A percentile compares a stretch with the other conserved stretches of the same genome.
Conservation (phyloP, 2,329 filamentous ascomycete species). For the Pseudogymnoascus sp. region DNA sequence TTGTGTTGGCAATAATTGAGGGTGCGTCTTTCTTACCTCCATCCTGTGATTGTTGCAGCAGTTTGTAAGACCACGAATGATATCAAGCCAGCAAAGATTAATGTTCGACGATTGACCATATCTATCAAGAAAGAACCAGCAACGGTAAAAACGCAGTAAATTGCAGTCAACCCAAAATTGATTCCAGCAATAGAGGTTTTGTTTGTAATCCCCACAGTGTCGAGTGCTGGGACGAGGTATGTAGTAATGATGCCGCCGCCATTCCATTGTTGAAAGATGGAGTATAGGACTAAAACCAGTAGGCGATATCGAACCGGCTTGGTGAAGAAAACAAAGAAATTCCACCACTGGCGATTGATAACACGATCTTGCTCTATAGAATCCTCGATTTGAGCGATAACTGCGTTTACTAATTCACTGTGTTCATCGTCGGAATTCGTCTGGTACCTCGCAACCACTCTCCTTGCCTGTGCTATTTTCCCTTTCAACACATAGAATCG, state of each 20-base stretch:
- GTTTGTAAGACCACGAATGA: slow-evolving; percentile 39
- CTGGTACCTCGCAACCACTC: slow-evolving; percentile 3
- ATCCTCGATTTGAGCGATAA: slow-evolving; percentile 27
- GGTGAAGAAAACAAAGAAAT: slow-evolving; percentile 41
- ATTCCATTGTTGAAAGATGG: slow-evolving; percentile 40
- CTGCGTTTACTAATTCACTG: slow-evolving; percentile 18
- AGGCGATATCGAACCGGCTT: slow-evolving; percentile 37
- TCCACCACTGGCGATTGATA: slow-evolving; percentile 36
- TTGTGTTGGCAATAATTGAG: neutral
- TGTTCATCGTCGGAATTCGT: slow-evolving; percentile 27
- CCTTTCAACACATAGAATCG: slow-evolving; percentile 16
- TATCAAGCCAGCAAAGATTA: slow-evolving; percentile 38
- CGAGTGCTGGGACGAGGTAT: slow-evolving; percentile 35
- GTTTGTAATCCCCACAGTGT: slow-evolving; percentile 35
- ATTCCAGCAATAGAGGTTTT: slow-evolving; percentile 35
- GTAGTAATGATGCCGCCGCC: slow-evolving; percentile 39
- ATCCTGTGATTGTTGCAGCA: slow-evolving; percentile 40
- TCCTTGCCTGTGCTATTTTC: slow-evolving; percentile 19
- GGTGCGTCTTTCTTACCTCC: slow-evolving; percentile 25
- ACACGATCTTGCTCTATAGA: slow-evolving; percentile 22
- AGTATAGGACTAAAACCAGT: slow-evolving; percentile 38
- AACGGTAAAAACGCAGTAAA: slow-evolving; percentile 40
- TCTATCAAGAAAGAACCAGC: slow-evolving; percentile 38
- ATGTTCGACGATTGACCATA: slow-evolving; percentile 34
- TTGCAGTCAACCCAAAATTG: slow-evolving; percentile 36